Percentiles rank a stretch among this genome's conserved stretches.
Evolutionary conservation across 805 yeast species (phyloP).

Genomic region (Torulaspora maleeae): DNA sequence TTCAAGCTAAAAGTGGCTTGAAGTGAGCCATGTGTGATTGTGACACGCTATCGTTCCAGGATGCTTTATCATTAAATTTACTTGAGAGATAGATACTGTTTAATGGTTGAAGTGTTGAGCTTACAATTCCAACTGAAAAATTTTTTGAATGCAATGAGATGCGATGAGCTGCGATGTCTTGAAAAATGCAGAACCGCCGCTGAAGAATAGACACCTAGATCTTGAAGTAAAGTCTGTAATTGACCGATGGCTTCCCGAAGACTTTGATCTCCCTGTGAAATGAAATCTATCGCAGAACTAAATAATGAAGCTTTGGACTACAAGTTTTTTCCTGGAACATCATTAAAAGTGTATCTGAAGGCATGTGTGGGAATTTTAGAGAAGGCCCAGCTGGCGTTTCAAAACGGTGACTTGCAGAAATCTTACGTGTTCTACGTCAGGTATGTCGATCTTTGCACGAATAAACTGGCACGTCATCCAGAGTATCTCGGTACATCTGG

Average conservation of each 20-base stretch:
- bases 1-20: too few species aligned
- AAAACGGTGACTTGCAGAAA: slow-evolving; percentile 42
- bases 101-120: background rate
- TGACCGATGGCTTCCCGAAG: background rate
- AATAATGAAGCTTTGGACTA: slow-evolving; percentile 49
- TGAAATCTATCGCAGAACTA: slow-evolving; percentile 14
- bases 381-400: slow-evolving; percentile 38
- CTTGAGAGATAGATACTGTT: background rate
- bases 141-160: slow-evolving; percentile 4
- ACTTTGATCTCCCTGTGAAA: background rate
- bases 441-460: slow-evolving; percentile 46
- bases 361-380: slow-evolving; percentile 44
- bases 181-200: background rate
- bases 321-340: slow-evolving; percentile 47
- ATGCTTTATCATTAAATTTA: background rate
- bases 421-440: slow-evolving; percentile 55
- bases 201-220: background rate
- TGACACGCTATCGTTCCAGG: too few species aligned
- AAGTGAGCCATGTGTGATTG: too few species aligned
- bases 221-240: background rate
- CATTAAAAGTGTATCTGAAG: slow-evolving; percentile 52
- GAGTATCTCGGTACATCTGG: slow-evolving; percentile 12
- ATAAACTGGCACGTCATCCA: slow-evolving; percentile 31
- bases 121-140: background rate
- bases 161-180: slow-evolving; percentile 3